Evolutionary conservation across 495 filamentous ascomycete genomes (phyloP).

Genomic region (Parmelia sp.): DNA sequence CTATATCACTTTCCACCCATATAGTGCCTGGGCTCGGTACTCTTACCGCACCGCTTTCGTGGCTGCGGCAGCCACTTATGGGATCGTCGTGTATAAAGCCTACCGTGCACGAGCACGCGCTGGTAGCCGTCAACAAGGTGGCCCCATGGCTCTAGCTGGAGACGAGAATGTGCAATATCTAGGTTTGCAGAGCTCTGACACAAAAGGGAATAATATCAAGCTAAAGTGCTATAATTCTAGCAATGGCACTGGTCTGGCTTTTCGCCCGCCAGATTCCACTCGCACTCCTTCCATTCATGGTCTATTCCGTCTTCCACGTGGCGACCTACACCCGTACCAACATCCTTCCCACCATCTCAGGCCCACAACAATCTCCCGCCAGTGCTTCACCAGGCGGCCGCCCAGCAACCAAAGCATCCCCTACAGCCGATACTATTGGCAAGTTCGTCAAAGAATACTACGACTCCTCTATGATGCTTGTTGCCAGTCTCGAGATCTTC

Average conservation of each 20-base stretch:
- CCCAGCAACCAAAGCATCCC: slow-evolving; percentile 53
- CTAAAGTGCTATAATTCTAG: slow-evolving; percentile 39
- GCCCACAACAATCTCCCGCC: slow-evolving; percentile 32
- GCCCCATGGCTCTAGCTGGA: slow-evolving; percentile 53
- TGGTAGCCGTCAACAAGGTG: slow-evolving; percentile 53
- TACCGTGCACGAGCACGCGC: slow-evolving; percentile 72
- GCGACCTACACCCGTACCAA: slow-evolving; percentile 61
- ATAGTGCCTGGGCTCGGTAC: slow-evolving; percentile 64
- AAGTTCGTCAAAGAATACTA: slow-evolving; percentile 97
- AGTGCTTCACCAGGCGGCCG: slow-evolving; percentile 56
- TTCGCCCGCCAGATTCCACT: slow-evolving; percentile 81
- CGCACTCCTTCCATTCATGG: slow-evolving; percentile 86
- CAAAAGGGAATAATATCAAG: slow-evolving; percentile 9
- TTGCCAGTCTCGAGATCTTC: slow-evolving; percentile 66
- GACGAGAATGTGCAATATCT: slow-evolving; percentile 99
- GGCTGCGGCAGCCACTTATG: slow-evolving; percentile 84
- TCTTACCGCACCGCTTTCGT: slow-evolving; percentile 86
- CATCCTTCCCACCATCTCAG: slow-evolving; percentile 47
- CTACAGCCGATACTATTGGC: slow-evolving; percentile 74
- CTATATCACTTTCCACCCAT: slow-evolving; percentile 76
- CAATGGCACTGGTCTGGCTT: slow-evolving; percentile 94
- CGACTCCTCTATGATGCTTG: slow-evolving; percentile 78
- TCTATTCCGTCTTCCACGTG: slow-evolving; percentile 98
- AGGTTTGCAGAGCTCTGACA: slow-evolving; percentile 50
- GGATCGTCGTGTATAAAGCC: slow-evolving; percentile 99